Base-by-base conservation (phyloP, 805 yeast genomes). In the Wickerhamomyces ciferrii region DNA sequence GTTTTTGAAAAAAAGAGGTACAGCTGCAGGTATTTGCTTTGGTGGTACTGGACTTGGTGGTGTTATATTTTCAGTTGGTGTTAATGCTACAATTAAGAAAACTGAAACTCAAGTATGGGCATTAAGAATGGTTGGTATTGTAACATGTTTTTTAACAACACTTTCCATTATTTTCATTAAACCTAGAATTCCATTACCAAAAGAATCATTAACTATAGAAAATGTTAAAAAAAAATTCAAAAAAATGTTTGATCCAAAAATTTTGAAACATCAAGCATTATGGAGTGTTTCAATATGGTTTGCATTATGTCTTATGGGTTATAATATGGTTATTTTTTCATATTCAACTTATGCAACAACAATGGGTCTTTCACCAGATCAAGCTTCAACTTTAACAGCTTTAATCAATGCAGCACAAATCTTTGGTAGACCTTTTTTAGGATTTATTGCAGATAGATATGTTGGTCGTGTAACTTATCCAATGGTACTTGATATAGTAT, bases 1-100 rank as follows among this genome's bases (percentile, higher is more conserved):
- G 84, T 86, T 86, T 59, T 62, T 77, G 39, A 81, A 77, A 52
- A 81, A 67, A 48, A 70, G 91, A 53, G 82, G 82, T 3, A 60
- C 73, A 15, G 78, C 81, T 1, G 63, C 71, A 51, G 82, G 83
- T 10, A 54, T 72, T 19, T 68, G 73, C 2, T 56, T 72, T 18
- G 54, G 73, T 15, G 83, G 83, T 8, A 75, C 80, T 1, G 83
- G 83, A 41, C 56, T 75, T 2, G 79, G 82, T 24, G 83, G 82
- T 46, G 66, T 75, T 6, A 58, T 66, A 1, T 71, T 64, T 47
- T 66, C 78, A 9, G 57, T 76, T 38, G 65, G 78, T 0, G 64
- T 68, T 20, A 68, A 72, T 45, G 69, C 70, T 11, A 58, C 78
- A 53, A 73, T 78, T 25, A 53, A 64, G 9, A 63, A 60, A 17